phyloP scores from a whole-genome alignment of 352 stramenopile species.

The Lagenidium giganteum region DNA sequence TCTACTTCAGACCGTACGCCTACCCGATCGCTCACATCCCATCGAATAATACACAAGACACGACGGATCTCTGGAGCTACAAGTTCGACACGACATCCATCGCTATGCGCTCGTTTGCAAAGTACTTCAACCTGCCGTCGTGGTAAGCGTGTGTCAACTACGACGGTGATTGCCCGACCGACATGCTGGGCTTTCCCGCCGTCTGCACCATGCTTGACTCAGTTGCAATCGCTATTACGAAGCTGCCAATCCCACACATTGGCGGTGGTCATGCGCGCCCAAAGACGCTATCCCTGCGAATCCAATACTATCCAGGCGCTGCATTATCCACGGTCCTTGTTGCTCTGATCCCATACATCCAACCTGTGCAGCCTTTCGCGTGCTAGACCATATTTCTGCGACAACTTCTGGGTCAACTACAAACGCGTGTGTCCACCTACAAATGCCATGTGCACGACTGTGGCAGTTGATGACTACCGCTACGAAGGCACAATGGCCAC shows the following conservation, averaged over 20 bases:
- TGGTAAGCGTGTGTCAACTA: slow-evolving; percentile 12
- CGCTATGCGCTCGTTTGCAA: background rate
- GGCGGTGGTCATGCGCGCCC: no score
- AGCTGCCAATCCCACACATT: no score
- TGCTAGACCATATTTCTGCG: slow-evolving; percentile 21
- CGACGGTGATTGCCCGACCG: no score
- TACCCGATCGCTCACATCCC: background rate
- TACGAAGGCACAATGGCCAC: no score
- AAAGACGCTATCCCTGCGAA: slow-evolving; percentile 31
- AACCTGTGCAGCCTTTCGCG: no score
- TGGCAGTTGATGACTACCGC: background rate
- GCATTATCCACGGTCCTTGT: no score
- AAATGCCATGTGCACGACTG: background rate
- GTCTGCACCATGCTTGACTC: no score
- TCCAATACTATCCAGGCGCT: slow-evolving; percentile 19
- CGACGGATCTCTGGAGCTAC: slow-evolving; percentile 1
- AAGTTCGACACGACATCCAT: slow-evolving; percentile 11
- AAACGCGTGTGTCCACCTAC: background rate
- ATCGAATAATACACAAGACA: background rate
- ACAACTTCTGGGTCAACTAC: slow-evolving; percentile 19
- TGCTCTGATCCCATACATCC: no score
- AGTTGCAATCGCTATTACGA: no score
- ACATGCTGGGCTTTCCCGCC: no score
- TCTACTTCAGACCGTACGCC: background rate
- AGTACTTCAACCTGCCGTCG: slow-evolving; percentile 1